Conservation (phyloP, 2,329 filamentous ascomycete species). For the Arthrobotrys megalospora region DNA sequence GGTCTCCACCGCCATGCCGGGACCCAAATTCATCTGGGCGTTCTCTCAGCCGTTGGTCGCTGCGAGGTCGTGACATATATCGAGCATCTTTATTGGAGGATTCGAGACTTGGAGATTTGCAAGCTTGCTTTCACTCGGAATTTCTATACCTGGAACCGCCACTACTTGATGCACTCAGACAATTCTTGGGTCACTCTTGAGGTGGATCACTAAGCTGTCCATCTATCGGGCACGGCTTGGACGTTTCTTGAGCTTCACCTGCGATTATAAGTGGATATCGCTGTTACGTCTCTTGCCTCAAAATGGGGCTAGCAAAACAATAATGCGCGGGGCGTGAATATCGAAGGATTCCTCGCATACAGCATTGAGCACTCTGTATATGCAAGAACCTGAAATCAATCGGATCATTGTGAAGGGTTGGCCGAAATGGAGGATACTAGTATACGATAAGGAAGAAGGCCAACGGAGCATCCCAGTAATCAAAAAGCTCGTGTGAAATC, state of each 20-base stretch:
- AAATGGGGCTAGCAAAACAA: conserved; percentile 1
- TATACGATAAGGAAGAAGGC: conserved; percentile 15
- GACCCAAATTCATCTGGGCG: conserved; percentile 35
- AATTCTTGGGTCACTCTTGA: conserved; percentile 10
- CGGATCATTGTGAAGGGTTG: not conserved
- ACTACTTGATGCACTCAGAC: conserved; percentile 29
- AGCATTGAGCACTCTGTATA: conserved; percentile 11
- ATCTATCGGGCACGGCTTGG: conserved; percentile 12
- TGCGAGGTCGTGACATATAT: conserved; percentile 42
- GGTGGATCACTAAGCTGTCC: conserved; percentile 21
- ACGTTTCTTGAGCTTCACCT: conserved; percentile 16
- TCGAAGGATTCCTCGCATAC: conserved; percentile 5
- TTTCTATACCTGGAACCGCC: conserved; percentile 27
- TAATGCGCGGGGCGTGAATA: conserved; percentile 8
- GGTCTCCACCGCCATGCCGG: conserved; percentile 43
- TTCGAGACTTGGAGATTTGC: not conserved
- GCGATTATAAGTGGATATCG: conserved; percentile 17
- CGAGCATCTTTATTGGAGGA: conserved; percentile 48
- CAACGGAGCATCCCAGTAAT: conserved; percentile 8
- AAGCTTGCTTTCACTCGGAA: conserved; percentile 8
- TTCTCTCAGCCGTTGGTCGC: conserved; percentile 33
- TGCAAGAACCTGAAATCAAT: not conserved
- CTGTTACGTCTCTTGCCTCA: conserved; percentile 28
- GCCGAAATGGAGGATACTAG: not conserved
- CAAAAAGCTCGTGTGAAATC: conserved; percentile 12